phyloP scores from a whole-genome alignment of 148 eudicot species.

The Fallopia convolvulus region DNA sequence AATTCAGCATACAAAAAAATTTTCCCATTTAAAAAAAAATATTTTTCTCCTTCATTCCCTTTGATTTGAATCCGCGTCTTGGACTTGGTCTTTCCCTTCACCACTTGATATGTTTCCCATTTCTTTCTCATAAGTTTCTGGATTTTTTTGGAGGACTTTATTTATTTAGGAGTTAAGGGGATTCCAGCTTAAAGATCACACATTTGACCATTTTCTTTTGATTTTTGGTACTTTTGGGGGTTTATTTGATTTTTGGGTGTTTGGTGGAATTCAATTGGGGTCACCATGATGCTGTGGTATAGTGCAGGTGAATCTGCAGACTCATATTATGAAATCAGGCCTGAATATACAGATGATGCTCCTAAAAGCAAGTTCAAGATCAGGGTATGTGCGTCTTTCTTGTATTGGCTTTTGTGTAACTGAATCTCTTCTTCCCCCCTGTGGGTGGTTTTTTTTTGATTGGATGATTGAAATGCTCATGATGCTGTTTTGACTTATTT shows the following conservation, averaged over 20 bases:
- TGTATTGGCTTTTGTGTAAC: constrained; percentile 4
- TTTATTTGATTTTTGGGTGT: background rate
- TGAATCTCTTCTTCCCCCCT: background rate
- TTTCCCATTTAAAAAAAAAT: background rate
- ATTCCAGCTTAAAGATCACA: constrained; percentile 18
- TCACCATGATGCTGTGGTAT: constrained; percentile 49
- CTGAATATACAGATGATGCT: constrained; percentile 82
- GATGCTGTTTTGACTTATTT: background rate
- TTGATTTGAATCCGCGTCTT: constrained; percentile 14
- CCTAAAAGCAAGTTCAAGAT: constrained; percentile 90
- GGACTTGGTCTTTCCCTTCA: constrained; percentile 15
- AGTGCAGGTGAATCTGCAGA: constrained; percentile 78
- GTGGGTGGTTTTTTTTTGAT: background rate
- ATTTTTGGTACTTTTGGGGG: constrained; percentile 16
- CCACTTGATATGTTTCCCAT: constrained; percentile 21
- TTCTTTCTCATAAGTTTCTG: constrained; percentile 1
- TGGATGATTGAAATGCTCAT: background rate
- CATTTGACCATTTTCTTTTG: constrained; percentile 11
- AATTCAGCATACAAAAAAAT: background rate
- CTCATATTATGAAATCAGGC: constrained; percentile 71
- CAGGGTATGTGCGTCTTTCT: constrained; percentile 50
- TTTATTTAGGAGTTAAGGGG: constrained; percentile 14
- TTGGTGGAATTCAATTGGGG: background rate
- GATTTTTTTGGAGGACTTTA: constrained; percentile 18
- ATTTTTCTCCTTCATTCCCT: background rate